phyloP scores from a whole-genome alignment of 371 early-diverging fungal genomes.

The Zopfochytrium polystomum region DNA sequence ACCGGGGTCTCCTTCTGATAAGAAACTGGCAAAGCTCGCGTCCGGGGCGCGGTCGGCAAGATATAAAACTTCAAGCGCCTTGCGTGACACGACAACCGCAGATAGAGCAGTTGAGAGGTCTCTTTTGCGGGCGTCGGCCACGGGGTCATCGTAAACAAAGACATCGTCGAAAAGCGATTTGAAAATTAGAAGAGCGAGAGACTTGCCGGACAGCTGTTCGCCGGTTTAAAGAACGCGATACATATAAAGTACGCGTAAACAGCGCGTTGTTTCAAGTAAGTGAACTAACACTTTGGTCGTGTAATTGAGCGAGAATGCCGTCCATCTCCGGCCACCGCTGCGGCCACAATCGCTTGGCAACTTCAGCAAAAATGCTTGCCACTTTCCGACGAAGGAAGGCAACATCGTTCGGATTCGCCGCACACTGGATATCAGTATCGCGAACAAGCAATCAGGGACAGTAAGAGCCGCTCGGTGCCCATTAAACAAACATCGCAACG shows the following conservation, averaged over 20 bases:
- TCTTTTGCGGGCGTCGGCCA: conserved; percentile 49
- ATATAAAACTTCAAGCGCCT: conserved; percentile 16
- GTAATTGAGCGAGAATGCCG: conserved; percentile 37
- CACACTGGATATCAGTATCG: not conserved
- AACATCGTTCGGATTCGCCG: not conserved
- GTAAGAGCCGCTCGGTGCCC: too few relatives aligned
- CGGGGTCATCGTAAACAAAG: conserved; percentile 53
- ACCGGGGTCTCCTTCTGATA: not conserved
- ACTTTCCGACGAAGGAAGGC: conserved; percentile 51
- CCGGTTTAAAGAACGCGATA: not conserved
- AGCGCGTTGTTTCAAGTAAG: not conserved
- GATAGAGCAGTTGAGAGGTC: conserved; percentile 50
- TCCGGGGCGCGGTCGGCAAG: not conserved
- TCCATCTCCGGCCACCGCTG: conserved; percentile 55
- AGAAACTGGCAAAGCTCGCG: not conserved
- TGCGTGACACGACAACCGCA: conserved; percentile 21
- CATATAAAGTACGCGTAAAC: too few relatives aligned
- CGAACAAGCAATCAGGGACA: not conserved
- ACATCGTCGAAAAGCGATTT: conserved; percentile 53
- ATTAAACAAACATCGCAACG: too few relatives aligned
- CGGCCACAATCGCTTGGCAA: conserved; percentile 59
- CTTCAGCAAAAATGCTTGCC: conserved; percentile 49
- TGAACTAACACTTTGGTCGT: conserved; percentile 38
- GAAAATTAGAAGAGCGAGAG: conserved; percentile 38
- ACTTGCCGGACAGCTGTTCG: conserved; percentile 1